Base-by-base conservation (phyloP, 2,329 filamentous ascomycete genomes). In the Colletotrichum euphorbiae region DNA sequence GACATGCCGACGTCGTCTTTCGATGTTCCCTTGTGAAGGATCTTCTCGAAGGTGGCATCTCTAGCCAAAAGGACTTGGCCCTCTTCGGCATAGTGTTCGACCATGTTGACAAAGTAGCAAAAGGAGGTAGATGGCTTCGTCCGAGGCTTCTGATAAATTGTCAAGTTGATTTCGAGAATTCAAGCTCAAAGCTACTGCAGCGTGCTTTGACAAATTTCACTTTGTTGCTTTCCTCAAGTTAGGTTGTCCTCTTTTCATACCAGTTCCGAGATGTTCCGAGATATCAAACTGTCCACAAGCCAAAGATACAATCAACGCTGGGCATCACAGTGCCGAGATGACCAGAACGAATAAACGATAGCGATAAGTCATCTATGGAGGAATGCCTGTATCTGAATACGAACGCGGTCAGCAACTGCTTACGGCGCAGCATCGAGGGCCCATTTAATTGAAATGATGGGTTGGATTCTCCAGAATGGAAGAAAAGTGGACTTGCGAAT, bases 21-120 rank as follows among this genome's bases (percentile, higher is more conserved):
- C 36, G 90, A 82, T 50, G 91, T 91, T 61, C 77, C 75, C 72
- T 82, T 91, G 80, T 95, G 92, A 81, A 94, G 84, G 71, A 86
- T 90, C 80, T 91, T 89, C 83, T 91, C 92, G 84, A 94, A 94
- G 70, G 86, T 89, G 64, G 91, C 90, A 89, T 94, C 92, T 24
- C 21, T n/a, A 3, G 65, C 65, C 46, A 68, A 17, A 40, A 68
- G 65, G 43, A 68, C 40, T 7, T 58, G 40, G 15, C 52, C 36
- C 19, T 64, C 52, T 15, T 36, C 38, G 2, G 48, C 28, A 15
- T 15, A 2, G 0, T n/a, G 51, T 42, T 17, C 46, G 6, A 54
- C 52, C 65, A 68, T 68, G 0, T 15, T 48, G 6, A 21, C n/a
- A 2, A 2, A 6, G 4, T 1, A 5, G 15, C 19, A 3, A 2